Evolutionary conservation across 2,329 filamentous ascomycete genomes (phyloP).

Genomic region (Erysiphe neolycopersici): DNA sequence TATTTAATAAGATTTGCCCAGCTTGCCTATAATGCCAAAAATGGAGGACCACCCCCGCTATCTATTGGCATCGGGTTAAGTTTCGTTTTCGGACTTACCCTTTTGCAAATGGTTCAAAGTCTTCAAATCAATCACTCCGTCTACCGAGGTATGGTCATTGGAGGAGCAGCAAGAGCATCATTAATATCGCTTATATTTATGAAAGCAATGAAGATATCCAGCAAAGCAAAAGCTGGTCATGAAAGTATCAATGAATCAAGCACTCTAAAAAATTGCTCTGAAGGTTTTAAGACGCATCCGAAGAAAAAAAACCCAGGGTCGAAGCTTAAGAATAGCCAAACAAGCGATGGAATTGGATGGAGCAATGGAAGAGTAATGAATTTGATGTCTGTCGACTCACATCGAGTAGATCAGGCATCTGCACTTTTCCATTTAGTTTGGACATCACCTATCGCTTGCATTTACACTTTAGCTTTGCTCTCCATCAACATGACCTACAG

Average conservation of each 20-base stretch:
- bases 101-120: constrained; percentile 66
- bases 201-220: constrained; percentile 75
- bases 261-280: constrained; percentile 13
- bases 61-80: constrained; percentile 52
- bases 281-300: not conserved
- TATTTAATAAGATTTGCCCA: constrained; percentile 70
- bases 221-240: constrained; percentile 64
- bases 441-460: constrained; percentile 54
- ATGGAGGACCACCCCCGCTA: constrained; percentile 26
- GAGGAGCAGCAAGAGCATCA: constrained; percentile 55
- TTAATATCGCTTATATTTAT: constrained; percentile 74
- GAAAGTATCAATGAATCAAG: constrained; percentile 17
- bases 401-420: constrained; percentile 68
- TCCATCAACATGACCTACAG: constrained; percentile 75
- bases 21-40: constrained; percentile 44
- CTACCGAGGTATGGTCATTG: constrained; percentile 75
- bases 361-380: constrained; percentile 79
- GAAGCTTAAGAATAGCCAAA: constrained; percentile 9
- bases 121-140: constrained; percentile 73
- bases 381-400: constrained; percentile 85
- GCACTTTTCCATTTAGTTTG: constrained; percentile 80
- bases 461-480: constrained; percentile 57
- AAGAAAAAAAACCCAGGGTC: not conserved
- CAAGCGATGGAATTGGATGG: constrained; percentile 56
- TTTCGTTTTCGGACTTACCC: constrained; percentile 56